Conservation (phyloP, 305 asterid species). For the Solanum chacoense region DNA sequence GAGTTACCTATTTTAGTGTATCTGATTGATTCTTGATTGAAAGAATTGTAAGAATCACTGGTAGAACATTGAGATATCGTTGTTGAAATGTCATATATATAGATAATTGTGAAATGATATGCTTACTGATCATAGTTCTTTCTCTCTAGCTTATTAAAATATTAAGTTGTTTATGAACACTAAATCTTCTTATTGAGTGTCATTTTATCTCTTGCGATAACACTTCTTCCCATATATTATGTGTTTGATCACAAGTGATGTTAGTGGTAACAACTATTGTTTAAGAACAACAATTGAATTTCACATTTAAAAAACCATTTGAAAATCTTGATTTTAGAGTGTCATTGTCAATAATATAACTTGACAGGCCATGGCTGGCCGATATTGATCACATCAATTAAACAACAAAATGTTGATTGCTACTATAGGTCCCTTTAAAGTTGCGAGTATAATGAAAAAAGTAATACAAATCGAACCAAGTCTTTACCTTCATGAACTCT, state of each 20-base stretch:
- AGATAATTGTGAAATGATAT: not conserved
- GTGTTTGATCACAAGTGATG: not conserved
- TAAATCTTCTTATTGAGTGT: not conserved
- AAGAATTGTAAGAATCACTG: not conserved
- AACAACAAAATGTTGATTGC: not conserved
- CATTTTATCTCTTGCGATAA: not conserved
- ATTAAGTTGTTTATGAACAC: not conserved
- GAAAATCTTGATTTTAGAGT: not conserved
- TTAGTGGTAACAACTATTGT: not conserved
- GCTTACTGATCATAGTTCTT: not conserved
- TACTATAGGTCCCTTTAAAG: not conserved
- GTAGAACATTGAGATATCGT: not conserved
- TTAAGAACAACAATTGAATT: not conserved
- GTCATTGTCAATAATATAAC: not conserved
- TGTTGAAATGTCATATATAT: not conserved
- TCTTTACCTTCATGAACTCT: not conserved
- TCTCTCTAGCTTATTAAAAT: not conserved
- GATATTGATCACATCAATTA: not conserved
- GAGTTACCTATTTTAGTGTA: not conserved
- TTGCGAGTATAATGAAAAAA: not conserved
- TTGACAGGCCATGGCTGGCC: not conserved
- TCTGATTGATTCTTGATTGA: not conserved
- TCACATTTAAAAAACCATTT: not conserved
- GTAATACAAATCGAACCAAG: not conserved
- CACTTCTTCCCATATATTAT: not conserved